Evolutionary conservation across 495 filamentous ascomycete genomes (phyloP), one percentile per base, ranked within the genome.

Genomic region (Filosporella fistucella): DNA sequence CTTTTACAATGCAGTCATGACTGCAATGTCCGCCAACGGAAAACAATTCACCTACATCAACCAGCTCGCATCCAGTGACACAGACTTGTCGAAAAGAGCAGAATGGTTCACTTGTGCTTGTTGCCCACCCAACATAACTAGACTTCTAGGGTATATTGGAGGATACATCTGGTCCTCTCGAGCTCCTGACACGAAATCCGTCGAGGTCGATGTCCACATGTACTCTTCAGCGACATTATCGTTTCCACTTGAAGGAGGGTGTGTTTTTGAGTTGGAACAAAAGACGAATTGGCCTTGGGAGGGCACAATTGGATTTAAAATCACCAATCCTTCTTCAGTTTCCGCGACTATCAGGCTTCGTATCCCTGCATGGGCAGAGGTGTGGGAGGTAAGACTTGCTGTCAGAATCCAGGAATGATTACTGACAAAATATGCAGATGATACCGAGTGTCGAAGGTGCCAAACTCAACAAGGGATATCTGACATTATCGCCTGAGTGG

Each of bases 1-100:
- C 41, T 64, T 82, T 3, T 82, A 80, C 58, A 82, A 82, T 55
- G 71, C 72, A 3, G 73, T 81, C 7, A 65, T 81, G 53, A 77
- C 72, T 2, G 71, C 70, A 0, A 71, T 80, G 63, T 66, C 63
- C 9, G 47, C 60, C n/a, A 61, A 69, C 33, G 72, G 73, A n/a
- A 68, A 59, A 39, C 56, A 52, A n/a, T 81, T 78, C 59, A 78
- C 74, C 2, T 81, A 81, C 51, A 63, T 71, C 37, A 79, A 81
- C 35, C 77, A 79, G 48, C 59, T 81, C 2, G 76, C 74, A 0
- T 78, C 74, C 11, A 74, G 68, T 9, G 67, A 72, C 16, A 52
- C 56, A 21, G 67, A 75, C 48, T 68, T 63, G 14, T 68, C 62
- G 25, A 60, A 64, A 49, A 51, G 70, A 43, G 63, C 69, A 42